phyloP scores from a whole-genome alignment of 495 filamentous ascomycete species.

The Hypoxylon trugodes region DNA sequence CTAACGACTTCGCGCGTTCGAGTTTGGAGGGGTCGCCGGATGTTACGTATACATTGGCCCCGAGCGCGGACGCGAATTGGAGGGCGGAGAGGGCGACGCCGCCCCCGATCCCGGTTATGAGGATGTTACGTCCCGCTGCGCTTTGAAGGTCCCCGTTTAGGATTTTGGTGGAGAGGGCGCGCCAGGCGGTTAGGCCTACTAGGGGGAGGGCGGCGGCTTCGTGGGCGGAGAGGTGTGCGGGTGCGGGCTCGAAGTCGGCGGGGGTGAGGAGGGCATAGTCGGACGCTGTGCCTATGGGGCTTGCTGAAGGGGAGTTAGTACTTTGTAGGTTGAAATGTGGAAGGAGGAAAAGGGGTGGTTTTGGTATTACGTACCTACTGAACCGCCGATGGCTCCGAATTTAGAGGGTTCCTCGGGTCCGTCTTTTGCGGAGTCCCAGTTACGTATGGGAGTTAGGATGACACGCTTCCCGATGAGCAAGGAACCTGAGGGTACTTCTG shows the following conservation, averaged over 20 bases:
- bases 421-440: conserved; percentile 74
- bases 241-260: conserved; percentile 76
- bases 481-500: conserved; percentile 56
- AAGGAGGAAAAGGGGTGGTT: too few species aligned
- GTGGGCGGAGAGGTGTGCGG: conserved; percentile 70
- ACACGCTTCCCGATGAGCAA: conserved; percentile 69
- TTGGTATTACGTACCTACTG: too few species aligned
- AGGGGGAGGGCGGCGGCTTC: conserved; percentile 86
- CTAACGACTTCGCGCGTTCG: conserved; percentile 66
- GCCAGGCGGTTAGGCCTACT: conserved; percentile 86
- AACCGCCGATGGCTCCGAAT: conserved; percentile 78
- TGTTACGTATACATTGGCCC: conserved; percentile 74
- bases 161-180: conserved; percentile 78
- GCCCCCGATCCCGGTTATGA: conserved; percentile 83
- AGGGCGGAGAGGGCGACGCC: conserved; percentile 78
- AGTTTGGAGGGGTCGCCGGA: conserved; percentile 72
- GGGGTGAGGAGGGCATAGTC: conserved; percentile 75
- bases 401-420: conserved; percentile 73
- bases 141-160: conserved; percentile 68
- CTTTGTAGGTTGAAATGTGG: too few species aligned
- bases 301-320: too few species aligned
- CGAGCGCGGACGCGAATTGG: conserved; percentile 72
- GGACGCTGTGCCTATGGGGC: conserved; percentile 72
- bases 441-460: conserved; percentile 73
- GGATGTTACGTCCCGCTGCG: conserved; percentile 69